These are phyloP conservation scores for Musa acuminata DNA, from an alignment of 176 grass and related monocot species.

Conservation along the genomic window DNA sequence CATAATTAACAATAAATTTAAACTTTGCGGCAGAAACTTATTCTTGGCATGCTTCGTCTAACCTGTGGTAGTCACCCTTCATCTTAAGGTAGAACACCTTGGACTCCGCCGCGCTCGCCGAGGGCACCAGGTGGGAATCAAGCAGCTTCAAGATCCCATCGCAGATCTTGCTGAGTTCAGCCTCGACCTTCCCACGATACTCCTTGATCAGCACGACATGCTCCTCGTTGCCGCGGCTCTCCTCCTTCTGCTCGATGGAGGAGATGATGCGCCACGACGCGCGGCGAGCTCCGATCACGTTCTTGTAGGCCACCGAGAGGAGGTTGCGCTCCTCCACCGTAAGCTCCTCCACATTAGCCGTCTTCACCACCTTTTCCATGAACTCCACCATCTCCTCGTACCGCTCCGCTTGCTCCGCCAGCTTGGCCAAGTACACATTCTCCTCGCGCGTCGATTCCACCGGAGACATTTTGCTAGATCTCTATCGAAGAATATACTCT, in stretches of 20 bases:
- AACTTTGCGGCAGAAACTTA: no score
- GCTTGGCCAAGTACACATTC: slow-evolving; percentile 74
- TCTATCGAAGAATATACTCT: neutral
- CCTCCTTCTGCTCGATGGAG: no score
- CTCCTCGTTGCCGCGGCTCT: slow-evolving; percentile 55
- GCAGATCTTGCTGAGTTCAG: slow-evolving; percentile 67
- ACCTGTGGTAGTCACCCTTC: no score
- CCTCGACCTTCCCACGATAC: slow-evolving; percentile 66
- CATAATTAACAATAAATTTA: no score
- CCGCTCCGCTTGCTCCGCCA: neutral
- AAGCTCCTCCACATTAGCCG: slow-evolving; percentile 51
- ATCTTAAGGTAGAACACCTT: slow-evolving; percentile 96
- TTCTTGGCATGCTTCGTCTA: no score
- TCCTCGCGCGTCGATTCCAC: slow-evolving; percentile 37
- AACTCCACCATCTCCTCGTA: slow-evolving; percentile 88
- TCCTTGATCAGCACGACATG: slow-evolving; percentile 71
- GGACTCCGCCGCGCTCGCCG: slow-evolving; percentile 46
- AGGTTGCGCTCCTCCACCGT: slow-evolving; percentile 83
- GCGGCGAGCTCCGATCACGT: no score
- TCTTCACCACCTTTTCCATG: slow-evolving; percentile 83
- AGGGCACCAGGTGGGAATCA: slow-evolving; percentile 71
- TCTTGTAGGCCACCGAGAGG: no score
- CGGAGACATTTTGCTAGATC: slow-evolving; percentile 5
- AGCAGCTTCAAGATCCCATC: slow-evolving; percentile 69
- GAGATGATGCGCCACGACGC: no score